Conservation (phyloP, 202 grass and related monocot species). For the Bolboschoenoplectus hybrid region DNA sequence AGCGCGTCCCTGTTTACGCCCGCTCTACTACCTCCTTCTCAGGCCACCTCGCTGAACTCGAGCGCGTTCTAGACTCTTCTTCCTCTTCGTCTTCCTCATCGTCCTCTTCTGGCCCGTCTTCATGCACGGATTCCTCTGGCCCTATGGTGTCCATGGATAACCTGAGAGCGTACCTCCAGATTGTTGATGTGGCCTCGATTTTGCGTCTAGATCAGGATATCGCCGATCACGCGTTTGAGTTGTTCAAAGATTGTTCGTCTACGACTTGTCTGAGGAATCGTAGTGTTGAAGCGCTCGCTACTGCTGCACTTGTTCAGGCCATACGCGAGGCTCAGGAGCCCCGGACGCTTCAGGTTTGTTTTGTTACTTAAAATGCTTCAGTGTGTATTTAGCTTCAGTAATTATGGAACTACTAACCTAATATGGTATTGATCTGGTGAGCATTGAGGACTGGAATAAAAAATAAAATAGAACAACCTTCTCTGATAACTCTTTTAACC, state of each 20-base stretch:
- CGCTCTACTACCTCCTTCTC: conserved; percentile 86
- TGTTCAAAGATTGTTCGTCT: conserved; percentile 89
- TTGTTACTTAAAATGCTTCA: conserved; percentile 32
- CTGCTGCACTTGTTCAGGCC: conserved; percentile 90
- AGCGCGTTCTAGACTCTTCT: conserved; percentile 69
- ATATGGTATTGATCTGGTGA: not conserved
- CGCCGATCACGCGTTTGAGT: conserved; percentile 88
- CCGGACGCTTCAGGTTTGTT: conserved; percentile 80
- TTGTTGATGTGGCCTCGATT: conserved; percentile 86
- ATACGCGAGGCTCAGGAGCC: conserved; percentile 93
- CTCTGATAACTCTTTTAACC: conserved; percentile 32
- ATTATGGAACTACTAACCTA: not conserved
- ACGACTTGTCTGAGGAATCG: conserved; percentile 90
- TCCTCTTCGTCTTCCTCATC: conserved; percentile 38
- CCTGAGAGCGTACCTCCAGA: conserved; percentile 95
- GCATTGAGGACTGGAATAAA: not conserved
- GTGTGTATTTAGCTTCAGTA: not conserved
- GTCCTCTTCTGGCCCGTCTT: conserved; percentile 16
- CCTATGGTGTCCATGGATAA: conserved; percentile 84
- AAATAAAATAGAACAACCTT: not conserved
- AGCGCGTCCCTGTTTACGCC: conserved; percentile 75
- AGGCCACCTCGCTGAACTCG: conserved; percentile 89
- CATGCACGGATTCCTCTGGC: conserved; percentile 55
- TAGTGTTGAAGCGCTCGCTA: conserved; percentile 87
- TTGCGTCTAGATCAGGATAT: conserved; percentile 79